phyloP scores from a whole-genome alignment of 1,284 basidiomycete genomes.

The Heterobasidion annosum region DNA sequence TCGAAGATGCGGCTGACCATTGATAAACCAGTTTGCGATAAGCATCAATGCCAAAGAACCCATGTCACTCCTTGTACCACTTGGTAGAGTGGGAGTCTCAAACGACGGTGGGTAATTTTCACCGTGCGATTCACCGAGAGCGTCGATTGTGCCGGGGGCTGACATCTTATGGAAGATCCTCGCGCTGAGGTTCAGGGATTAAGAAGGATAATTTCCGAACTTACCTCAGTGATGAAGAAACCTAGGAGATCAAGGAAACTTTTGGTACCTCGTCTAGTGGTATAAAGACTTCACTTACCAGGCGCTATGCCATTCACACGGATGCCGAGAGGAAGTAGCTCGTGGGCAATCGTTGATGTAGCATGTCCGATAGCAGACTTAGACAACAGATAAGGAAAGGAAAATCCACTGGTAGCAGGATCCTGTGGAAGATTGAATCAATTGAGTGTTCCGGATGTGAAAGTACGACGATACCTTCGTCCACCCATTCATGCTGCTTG shows the following conservation, averaged over 20 bases:
- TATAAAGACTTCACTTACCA: slow-evolving; percentile 15
- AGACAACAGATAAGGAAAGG: slow-evolving; percentile 40
- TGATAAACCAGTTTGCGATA: slow-evolving; percentile 40
- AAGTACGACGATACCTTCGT: slow-evolving; percentile 25
- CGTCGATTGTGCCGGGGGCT: slow-evolving; percentile 20
- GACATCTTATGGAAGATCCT: slow-evolving; percentile 18
- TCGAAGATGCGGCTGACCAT: slow-evolving; percentile 12
- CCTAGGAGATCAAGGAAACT: slow-evolving; percentile 8
- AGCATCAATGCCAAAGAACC: slow-evolving; percentile 36
- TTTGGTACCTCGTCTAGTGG: too few species aligned
- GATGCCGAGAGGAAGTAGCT: slow-evolving; percentile 41
- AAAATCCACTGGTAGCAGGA: slow-evolving; percentile 27
- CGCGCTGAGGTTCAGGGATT: background rate
- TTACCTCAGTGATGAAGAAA: slow-evolving; percentile 20
- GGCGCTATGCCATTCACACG: slow-evolving; percentile 50
- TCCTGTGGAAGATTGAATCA: slow-evolving; percentile 20
- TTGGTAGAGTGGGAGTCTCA: slow-evolving; percentile 24
- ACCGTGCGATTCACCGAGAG: slow-evolving; percentile 22
- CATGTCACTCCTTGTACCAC: slow-evolving; percentile 34
- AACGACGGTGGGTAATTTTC: slow-evolving; percentile 16
- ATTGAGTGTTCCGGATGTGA: background rate
- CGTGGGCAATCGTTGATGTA: slow-evolving; percentile 38
- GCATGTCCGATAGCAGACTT: slow-evolving; percentile 43
- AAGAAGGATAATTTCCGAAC: background rate
- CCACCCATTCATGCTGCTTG: slow-evolving; percentile 46